Percentiles rank a stretch among this genome's conserved stretches.
phyloP scores from a whole-genome alignment of 768 basidiomycete genomes.

The Termitomyces sp. region DNA sequence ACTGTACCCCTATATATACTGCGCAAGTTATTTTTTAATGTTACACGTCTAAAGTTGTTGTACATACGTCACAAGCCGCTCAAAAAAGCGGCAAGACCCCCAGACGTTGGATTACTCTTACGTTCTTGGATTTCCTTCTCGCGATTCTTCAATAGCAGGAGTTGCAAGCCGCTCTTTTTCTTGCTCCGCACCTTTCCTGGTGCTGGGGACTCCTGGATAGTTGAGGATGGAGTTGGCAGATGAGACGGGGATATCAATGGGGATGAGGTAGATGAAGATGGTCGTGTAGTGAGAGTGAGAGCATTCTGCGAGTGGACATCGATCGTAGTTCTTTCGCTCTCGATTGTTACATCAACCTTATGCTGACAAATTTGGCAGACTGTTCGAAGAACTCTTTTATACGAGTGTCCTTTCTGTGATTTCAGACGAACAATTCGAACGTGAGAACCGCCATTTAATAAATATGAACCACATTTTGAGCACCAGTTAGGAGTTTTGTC shows the following conservation, averaged over 20 bases:
- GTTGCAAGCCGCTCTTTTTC: conserved; percentile 56
- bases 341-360: conserved; percentile 18
- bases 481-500: conserved; percentile 34
- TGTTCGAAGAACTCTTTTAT: conserved; percentile 20
- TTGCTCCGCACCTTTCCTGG: conserved; percentile 40
- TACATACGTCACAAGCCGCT: conserved; percentile 30
- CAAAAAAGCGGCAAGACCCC: conserved; percentile 55
- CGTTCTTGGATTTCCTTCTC: conserved; percentile 45
- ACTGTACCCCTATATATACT: not conserved
- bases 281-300: not conserved
- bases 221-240: not conserved
- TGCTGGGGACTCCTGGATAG: conserved; percentile 2
- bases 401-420: conserved; percentile 19
- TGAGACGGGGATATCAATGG: conserved; percentile 11
- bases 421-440: conserved; percentile 31
- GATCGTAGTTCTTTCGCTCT: conserved; percentile 5
- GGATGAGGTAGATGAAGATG: conserved; percentile 6
- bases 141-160: conserved; percentile 61
- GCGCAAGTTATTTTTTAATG: not conserved
- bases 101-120: conserved; percentile 22
- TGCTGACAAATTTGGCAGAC: conserved; percentile 31
- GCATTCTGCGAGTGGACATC: not conserved
- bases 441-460: conserved; percentile 37
- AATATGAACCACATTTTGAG: conserved; percentile 49
- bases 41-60: not conserved